Percentiles rank a stretch among this genome's conserved stretches.
These are phyloP conservation scores for Saccharum spontaneum DNA, from an alignment of 176 grass and related monocot genomes.

Conservation along the genomic window DNA sequence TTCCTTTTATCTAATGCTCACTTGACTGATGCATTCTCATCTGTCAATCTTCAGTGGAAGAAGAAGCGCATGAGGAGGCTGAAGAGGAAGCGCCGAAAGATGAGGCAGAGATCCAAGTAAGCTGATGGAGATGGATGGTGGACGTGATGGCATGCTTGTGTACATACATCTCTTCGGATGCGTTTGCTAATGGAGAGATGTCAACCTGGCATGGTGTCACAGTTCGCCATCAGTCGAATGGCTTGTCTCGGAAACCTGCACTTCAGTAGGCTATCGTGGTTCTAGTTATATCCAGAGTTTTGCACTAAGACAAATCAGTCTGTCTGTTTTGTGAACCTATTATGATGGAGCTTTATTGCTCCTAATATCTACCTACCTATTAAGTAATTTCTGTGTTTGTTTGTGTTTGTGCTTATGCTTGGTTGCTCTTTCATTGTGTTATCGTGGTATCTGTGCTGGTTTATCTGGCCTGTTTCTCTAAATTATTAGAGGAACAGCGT, in stretches of 20 bases:
- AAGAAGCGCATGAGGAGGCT: conserved; percentile 99
- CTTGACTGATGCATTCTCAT: not conserved
- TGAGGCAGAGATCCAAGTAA: conserved; percentile 98
- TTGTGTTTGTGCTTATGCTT: not conserved
- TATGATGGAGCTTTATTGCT: conserved; percentile 31
- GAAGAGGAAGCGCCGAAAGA: conserved; percentile 99
- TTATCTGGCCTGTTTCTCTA: not conserved
- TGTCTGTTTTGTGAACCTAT: conserved; percentile 26
- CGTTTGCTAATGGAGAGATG: not conserved
- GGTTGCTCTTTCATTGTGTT: not conserved
- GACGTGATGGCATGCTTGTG: not conserved
- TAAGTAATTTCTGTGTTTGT: not conserved
- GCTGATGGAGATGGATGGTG: conserved; percentile 13
- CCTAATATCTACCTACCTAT: conserved; percentile 8
- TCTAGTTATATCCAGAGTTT: conserved; percentile 38
- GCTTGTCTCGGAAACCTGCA: conserved; percentile 38
- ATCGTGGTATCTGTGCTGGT: not conserved
- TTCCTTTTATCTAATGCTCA: too few relatives aligned
- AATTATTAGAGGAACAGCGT: not conserved
- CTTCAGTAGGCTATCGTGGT: conserved; percentile 26
- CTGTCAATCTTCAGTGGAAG: conserved; percentile 71
- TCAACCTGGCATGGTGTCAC: not conserved
- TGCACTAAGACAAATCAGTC: conserved; percentile 10
- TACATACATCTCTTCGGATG: not conserved
- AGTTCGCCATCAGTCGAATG: conserved; percentile 4